Evolutionary conservation across 345 rosid genomes (phyloP), one percentile per base, ranked within the genome.

Genomic region (Rhodomyrtus tomentosa): DNA sequence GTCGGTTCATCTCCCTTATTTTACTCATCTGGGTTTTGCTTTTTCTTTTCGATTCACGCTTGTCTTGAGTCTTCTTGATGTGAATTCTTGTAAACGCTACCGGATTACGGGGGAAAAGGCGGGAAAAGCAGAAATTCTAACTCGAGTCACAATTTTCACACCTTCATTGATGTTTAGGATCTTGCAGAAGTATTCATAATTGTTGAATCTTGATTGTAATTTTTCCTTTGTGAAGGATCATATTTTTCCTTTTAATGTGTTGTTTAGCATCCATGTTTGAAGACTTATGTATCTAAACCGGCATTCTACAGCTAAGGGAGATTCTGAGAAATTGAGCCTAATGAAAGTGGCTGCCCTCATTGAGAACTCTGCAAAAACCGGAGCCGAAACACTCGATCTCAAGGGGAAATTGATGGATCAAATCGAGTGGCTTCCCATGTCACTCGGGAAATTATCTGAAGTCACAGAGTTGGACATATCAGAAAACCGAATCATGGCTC

Each of bases 341-440:
- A 87, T 92, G 91, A 91, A 91, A 85, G 89, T 88, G 54, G 96
- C 95, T 52, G 89, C 93, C n/a, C 58, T 91, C 29, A 93, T 93
- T 53, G 96, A 92, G 87, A 87, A 84, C 82, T 81, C 92, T 73
- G 93, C 92, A 49, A 93, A 86, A 88, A 87, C 62, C 32, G 89
- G 91, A 72, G 86, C 88, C 49, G 48, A 48, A 25, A 87, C 85
- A 85, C 90, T 92, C 84, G 92, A 93, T 88, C 94, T 93, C 14
- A 90, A 82, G 86, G 92, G 92, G 85, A 93, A 87, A 87, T 84
- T 93, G 87, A 90, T 84, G 92, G 94, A 93, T 86, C 87, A 88
- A 85, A 49, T 92, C 55, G 95, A 93, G 87, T 93, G 96, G 96
- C 93, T 93, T 54, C 96, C 96, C 18, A 81, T 88, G 27, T 91